Evolutionary conservation across 2,329 filamentous ascomycete species (phyloP), one percentile per base, ranked within the genome.

Genomic region (Arachnomyces sp.): DNA sequence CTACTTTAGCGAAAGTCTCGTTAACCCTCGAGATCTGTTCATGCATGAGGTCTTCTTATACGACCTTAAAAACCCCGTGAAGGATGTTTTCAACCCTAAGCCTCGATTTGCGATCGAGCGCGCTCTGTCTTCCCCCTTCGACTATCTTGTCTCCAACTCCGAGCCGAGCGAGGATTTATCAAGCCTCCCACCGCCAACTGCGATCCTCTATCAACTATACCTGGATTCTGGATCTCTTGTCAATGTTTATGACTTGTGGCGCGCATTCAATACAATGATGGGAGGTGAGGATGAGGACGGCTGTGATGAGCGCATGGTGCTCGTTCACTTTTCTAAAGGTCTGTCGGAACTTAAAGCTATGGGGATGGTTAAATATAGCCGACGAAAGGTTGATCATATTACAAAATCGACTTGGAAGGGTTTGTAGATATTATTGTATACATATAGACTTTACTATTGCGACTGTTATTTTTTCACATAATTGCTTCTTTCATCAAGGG

Each of bases 381-480:
- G 83, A 65, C 95, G 89, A 71, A 95, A 94, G 71, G 78, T 81
- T 16, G 92, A 96, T 59, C 90, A 96, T 64, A 69, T 96, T 51
- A 82, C 86, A 30, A 96, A 95, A 69, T 72, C 88, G 28, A 68
- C 73, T 38, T 86, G 82, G 79, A 88, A 84, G 59, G 92, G 90
- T 7, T 42, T 55, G 32, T 54, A 28, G 21, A 42, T 40, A 36
- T 40, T 41, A 48, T 32, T 33, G 37, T 39, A 30, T 37, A 34
- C 41, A 34, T 11, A 42, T 28, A 17, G 8, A n/a, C n/a, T 31
- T 15, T 39, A 11, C 7, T 30, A n/a, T 16, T 25, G 28, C 34
- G 36, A 30, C 33, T 36, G 37, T 40, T 39, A 36, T 38, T 36
- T 36, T 33, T 15, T 32, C 32, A 34, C 18, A 9, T 25, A 25